phyloP scores from a whole-genome alignment of 495 filamentous ascomycete species.

The Aspergillus cavernicola region DNA sequence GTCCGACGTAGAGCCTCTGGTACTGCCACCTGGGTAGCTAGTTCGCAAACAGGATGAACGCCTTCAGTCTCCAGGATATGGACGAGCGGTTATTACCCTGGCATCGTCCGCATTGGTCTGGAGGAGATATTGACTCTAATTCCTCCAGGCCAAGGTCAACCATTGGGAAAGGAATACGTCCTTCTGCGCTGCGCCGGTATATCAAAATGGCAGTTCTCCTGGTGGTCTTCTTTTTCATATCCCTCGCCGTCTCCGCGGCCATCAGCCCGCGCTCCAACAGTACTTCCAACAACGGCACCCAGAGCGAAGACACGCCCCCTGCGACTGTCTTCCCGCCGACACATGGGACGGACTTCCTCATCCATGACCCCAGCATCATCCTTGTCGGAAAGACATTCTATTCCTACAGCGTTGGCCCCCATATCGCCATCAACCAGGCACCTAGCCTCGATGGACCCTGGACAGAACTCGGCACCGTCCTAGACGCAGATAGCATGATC shows the following conservation, averaged over 20 bases:
- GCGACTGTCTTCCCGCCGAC: constrained; percentile 20
- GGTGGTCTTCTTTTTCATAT: neutral
- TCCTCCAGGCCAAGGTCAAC: neutral
- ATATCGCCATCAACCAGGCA: constrained; percentile 34
- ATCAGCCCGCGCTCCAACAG: neutral
- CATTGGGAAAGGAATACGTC: neutral
- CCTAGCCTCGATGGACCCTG: constrained; percentile 39
- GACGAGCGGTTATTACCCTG: constrained; percentile 1
- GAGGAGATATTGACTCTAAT: neutral
- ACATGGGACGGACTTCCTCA: constrained; percentile 31
- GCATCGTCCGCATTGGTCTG: neutral
- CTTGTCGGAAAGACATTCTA: constrained; percentile 31
- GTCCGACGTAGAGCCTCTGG: neutral
- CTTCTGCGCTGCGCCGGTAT: neutral
- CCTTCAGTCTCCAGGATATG: neutral
- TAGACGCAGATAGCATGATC: constrained; percentile 38
- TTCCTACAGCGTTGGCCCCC: constrained; percentile 34
- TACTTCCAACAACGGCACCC: neutral
- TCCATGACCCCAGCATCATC: constrained; percentile 42
- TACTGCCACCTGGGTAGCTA: neutral
- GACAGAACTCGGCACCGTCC: constrained; percentile 32
- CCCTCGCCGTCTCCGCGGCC: neutral
- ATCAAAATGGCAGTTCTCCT: constrained; percentile 7
- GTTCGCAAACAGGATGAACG: neutral
- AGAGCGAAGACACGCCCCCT: neutral